Percentiles rank a stretch among this genome's conserved stretches.
Conservation (phyloP, 1,284 basidiomycete species). For the Papiliotrema laurentii region DNA sequence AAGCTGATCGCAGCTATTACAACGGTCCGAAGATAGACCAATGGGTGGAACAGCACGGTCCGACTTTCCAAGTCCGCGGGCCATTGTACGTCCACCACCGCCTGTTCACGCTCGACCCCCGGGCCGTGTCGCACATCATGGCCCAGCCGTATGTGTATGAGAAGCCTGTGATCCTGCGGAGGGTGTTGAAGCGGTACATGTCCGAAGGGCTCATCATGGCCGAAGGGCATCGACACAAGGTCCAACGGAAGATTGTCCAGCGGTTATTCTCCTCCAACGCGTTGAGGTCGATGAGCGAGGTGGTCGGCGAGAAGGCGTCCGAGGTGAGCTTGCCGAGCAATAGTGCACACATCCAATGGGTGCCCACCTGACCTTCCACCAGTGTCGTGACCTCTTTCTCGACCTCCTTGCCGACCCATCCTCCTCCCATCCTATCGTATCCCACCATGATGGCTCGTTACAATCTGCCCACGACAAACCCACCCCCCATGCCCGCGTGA, state of each 20-base stretch:
- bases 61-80: slow-evolving; percentile 18
- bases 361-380: too few species aligned
- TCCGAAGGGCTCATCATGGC: slow-evolving; percentile 21
- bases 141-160: slow-evolving; percentile 15
- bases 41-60: slow-evolving; percentile 14
- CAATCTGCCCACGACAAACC: background rate
- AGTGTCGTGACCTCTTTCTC: slow-evolving; percentile 15
- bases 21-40: slow-evolving; percentile 6
- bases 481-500: slow-evolving; percentile 6
- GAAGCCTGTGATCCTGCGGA: slow-evolving; percentile 17
- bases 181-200: slow-evolving; percentile 19
- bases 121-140: slow-evolving; percentile 20
- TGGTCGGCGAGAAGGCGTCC: slow-evolving; percentile 19
- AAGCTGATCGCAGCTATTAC: slow-evolving; percentile 4
- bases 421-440: slow-evolving; percentile 6
- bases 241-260: slow-evolving; percentile 23
- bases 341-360: background rate
- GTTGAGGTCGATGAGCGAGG: slow-evolving; percentile 14
- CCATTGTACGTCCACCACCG: slow-evolving; percentile 19
- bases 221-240: slow-evolving; percentile 25
- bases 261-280: slow-evolving; percentile 18
- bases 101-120: slow-evolving; percentile 23
- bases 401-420: slow-evolving; percentile 11
- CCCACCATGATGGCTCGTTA: background rate
- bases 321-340: slow-evolving; percentile 12